A percentile compares a stretch with the other conserved stretches of the same genome.
These are phyloP conservation scores for Pseudonectria foliicola DNA, from an alignment of 2,329 filamentous ascomycete species.

Conservation along the genomic window DNA sequence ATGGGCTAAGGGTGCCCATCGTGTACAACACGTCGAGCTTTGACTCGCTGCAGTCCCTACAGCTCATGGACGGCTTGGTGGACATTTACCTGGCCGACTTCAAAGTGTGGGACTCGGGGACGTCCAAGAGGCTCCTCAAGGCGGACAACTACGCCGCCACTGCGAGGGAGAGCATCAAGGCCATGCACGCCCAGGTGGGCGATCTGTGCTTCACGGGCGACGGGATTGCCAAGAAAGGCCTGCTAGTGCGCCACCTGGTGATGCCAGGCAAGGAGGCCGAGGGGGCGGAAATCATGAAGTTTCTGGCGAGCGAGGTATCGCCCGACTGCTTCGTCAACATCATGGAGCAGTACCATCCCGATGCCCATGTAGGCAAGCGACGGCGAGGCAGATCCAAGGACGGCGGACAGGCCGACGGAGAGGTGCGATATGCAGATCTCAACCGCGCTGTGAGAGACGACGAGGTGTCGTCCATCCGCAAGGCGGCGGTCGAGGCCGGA, in stretches of 20 bases:
- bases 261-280: slow-evolving; percentile 78
- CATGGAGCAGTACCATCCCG: slow-evolving; percentile 82
- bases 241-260: slow-evolving; percentile 72
- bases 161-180: slow-evolving; percentile 69
- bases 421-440: slow-evolving; percentile 66
- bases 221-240: slow-evolving; percentile 69
- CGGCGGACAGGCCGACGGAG: slow-evolving; percentile 30
- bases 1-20: slow-evolving; percentile 65
- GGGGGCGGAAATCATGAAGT: slow-evolving; percentile 65
- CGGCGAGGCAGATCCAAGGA: slow-evolving; percentile 25
- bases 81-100: slow-evolving; percentile 88
- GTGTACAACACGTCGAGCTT: slow-evolving; percentile 82
- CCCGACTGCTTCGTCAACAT: slow-evolving; percentile 74
- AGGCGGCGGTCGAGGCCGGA: slow-evolving; percentile 62
- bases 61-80: slow-evolving; percentile 69
- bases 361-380: slow-evolving; percentile 72
- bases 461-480: slow-evolving; percentile 59
- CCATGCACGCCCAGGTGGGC: slow-evolving; percentile 76
- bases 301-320: slow-evolving; percentile 66
- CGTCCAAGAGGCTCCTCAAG: slow-evolving; percentile 67
- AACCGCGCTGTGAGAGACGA: slow-evolving; percentile 54
- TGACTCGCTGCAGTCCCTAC: slow-evolving; percentile 65
- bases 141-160: slow-evolving; percentile 66
- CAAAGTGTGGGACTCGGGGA: slow-evolving; percentile 66
- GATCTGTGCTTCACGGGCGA: slow-evolving; percentile 77